Percentiles rank a stretch among this genome's conserved stretches.
These are phyloP conservation scores for Phytophthora tubulina DNA, from an alignment of 352 stramenopile genomes.

Conservation along the genomic window DNA sequence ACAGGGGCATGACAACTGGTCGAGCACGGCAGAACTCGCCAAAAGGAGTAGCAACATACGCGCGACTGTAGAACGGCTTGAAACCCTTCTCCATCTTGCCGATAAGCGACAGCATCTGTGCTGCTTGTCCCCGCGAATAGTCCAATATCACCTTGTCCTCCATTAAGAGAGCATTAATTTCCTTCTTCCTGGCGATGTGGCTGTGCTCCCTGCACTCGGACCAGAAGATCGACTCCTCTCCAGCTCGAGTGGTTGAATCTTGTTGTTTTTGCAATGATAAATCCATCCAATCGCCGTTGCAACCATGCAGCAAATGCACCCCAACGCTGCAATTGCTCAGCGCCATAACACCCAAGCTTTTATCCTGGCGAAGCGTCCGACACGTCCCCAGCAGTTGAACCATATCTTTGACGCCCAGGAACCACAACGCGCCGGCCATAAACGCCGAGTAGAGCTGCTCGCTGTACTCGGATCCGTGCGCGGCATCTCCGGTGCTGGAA, in stretches of 20 bases:
- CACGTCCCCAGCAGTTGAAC: slow-evolving; percentile 41
- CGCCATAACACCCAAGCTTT: slow-evolving; percentile 29
- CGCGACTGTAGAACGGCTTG: slow-evolving; percentile 41
- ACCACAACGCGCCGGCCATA: slow-evolving; percentile 35
- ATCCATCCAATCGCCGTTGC: slow-evolving; percentile 47
- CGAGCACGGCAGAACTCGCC: slow-evolving; percentile 44
- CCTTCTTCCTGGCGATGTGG: slow-evolving; percentile 20
- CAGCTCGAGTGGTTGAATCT: slow-evolving; percentile 1
- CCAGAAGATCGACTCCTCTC: slow-evolving; percentile 26
- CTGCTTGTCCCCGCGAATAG: slow-evolving; percentile 36
- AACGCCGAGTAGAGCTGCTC: slow-evolving; percentile 41
- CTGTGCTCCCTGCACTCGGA: slow-evolving; percentile 34
- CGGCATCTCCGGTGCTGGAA: slow-evolving; percentile 5
- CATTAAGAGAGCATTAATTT: slow-evolving; percentile 41
- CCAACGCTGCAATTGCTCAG: slow-evolving; percentile 40
- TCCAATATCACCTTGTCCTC: slow-evolving; percentile 28
- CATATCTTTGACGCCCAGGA: slow-evolving; percentile 39
- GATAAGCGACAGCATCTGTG: slow-evolving; percentile 43
- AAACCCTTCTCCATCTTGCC: slow-evolving; percentile 34
- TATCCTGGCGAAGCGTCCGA: slow-evolving; percentile 41
- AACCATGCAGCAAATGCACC: slow-evolving; percentile 44
- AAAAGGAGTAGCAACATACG: slow-evolving; percentile 42
- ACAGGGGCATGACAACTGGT: slow-evolving; percentile 40
- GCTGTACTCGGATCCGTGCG: slow-evolving; percentile 11
- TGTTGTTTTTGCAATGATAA: slow-evolving; percentile 34